Evolutionary conservation across 1,284 basidiomycete species (phyloP).

Genomic region (Wallemia mellicola): DNA sequence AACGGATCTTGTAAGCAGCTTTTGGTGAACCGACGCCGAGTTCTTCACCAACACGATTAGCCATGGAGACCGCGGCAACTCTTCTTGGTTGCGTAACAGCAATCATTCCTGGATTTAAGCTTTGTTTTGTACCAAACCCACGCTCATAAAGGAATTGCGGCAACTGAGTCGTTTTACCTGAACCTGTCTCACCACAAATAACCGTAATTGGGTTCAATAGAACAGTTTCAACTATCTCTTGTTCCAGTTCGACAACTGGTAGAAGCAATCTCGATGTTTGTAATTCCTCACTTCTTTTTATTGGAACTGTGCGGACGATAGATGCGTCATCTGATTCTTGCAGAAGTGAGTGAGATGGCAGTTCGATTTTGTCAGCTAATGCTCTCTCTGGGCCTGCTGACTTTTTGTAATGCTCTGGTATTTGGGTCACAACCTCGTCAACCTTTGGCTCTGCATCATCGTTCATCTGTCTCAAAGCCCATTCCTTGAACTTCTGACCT

Average conservation of each 20-base stretch:
- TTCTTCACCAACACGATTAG: conserved; percentile 65
- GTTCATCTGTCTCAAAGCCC: conserved; percentile 7
- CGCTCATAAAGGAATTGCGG: conserved; percentile 81
- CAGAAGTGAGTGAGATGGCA: conserved; percentile 26
- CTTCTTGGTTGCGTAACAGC: conserved; percentile 90
- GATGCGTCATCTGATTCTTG: conserved; percentile 6
- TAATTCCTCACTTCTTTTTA: conserved; percentile 41
- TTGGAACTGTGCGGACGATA: conserved; percentile 20
- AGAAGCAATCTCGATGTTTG: conserved; percentile 47
- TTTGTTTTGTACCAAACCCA: conserved; percentile 59
- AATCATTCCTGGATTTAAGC: conserved; percentile 90
- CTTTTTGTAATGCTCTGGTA: conserved; percentile 3
- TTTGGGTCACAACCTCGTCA: conserved; percentile 6
- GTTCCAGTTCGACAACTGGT: conserved; percentile 79
- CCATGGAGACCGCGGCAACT: conserved; percentile 90
- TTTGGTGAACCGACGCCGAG: conserved; percentile 32
- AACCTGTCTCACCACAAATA: conserved; percentile 65
- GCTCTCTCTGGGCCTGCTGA: conserved; percentile 28
- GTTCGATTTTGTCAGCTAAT: conserved; percentile 27
- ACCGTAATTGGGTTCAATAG: conserved; percentile 48
- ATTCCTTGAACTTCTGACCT: conserved; percentile 8
- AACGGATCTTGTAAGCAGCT: conserved; percentile 90
- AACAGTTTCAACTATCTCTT: conserved; percentile 73
- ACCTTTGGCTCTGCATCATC: conserved; percentile 9
- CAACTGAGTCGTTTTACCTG: conserved; percentile 93